phyloP scores from a whole-genome alignment of 192 early-diverging fungal species.

The Gonapodya prolifera region DNA sequence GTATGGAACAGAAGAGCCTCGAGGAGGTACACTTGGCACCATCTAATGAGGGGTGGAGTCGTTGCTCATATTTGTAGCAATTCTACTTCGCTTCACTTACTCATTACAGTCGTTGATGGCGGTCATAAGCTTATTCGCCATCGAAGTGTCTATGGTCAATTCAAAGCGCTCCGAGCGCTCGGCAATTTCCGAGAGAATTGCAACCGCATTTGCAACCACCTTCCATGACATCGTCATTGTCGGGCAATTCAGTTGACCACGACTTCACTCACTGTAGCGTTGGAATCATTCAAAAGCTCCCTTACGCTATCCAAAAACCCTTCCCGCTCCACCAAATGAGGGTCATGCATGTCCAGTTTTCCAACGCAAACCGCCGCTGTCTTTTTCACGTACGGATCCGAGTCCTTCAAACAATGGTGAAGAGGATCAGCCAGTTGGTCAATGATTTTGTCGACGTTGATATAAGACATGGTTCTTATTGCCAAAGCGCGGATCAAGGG shows the following conservation, averaged over 20 bases:
- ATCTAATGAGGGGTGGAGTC: constrained; percentile 33
- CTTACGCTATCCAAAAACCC: constrained; percentile 82
- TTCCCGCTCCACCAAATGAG: constrained; percentile 68
- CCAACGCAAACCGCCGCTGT: constrained; percentile 89
- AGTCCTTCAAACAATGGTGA: constrained; percentile 62
- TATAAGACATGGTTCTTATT: constrained; percentile 95
- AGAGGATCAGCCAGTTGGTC: constrained; percentile 76
- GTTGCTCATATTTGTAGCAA: neutral
- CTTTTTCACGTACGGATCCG: constrained; percentile 94
- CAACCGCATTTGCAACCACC: constrained; percentile 95
- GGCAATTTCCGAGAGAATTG: constrained; percentile 86
- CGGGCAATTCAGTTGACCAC: neutral
- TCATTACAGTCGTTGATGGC: constrained; percentile 95
- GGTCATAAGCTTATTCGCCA: constrained; percentile 82
- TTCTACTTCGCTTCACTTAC: constrained; percentile 24
- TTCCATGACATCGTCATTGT: constrained; percentile 12
- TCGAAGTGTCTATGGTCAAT: constrained; percentile 67
- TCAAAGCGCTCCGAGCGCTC: constrained; percentile 75
- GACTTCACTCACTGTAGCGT: constrained; percentile 56
- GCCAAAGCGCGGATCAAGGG: constrained; percentile 90
- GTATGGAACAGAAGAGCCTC: constrained; percentile 84
- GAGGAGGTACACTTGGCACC: constrained; percentile 90
- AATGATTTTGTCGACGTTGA: constrained; percentile 83
- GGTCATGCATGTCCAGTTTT: constrained; percentile 86
- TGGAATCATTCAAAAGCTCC: constrained; percentile 75